Percentiles rank a stretch among this genome's conserved stretches.
phyloP scores from a whole-genome alignment of 2,329 filamentous ascomycete genomes.

The Penicillium sp. region DNA sequence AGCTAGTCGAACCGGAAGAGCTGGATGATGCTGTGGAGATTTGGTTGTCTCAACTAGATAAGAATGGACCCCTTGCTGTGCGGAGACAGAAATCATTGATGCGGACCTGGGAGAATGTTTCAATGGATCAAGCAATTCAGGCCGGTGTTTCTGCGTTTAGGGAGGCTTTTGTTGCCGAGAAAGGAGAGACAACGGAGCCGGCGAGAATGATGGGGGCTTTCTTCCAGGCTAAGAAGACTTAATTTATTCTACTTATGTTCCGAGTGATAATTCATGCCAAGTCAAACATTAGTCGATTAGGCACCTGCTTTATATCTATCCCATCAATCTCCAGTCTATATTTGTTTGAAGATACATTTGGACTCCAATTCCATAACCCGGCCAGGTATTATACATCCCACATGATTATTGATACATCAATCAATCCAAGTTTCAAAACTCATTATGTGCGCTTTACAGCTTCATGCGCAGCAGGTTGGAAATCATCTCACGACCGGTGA shows the following conservation, averaged over 20 bases:
- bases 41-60: slow-evolving; percentile 31
- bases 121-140: slow-evolving; percentile 23
- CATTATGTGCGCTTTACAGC: slow-evolving; percentile 51
- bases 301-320: neutral
- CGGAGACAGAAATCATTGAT: slow-evolving; percentile 35
- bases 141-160: slow-evolving; percentile 28
- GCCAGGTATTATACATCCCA: slow-evolving; percentile 3
- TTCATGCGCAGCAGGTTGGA: slow-evolving; percentile 70
- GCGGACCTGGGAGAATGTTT: slow-evolving; percentile 27
- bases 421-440: neutral
- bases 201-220: neutral
- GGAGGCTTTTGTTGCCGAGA: neutral
- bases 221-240: neutral
- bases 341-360: neutral
- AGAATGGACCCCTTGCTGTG: slow-evolving; percentile 33
- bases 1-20: slow-evolving; percentile 27
- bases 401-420: neutral
- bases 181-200: slow-evolving; percentile 4
- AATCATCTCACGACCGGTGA: slow-evolving; percentile 77
- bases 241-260: neutral
- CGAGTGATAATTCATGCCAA: neutral
- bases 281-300: neutral
- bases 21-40: slow-evolving; percentile 33
- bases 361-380: neutral
- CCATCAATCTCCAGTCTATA: neutral